A percentile compares a stretch with the other conserved stretches of the same genome.
These are phyloP conservation scores for Avena atlantica DNA, from an alignment of 176 grass and related monocot genomes.

Conservation along the genomic window DNA sequence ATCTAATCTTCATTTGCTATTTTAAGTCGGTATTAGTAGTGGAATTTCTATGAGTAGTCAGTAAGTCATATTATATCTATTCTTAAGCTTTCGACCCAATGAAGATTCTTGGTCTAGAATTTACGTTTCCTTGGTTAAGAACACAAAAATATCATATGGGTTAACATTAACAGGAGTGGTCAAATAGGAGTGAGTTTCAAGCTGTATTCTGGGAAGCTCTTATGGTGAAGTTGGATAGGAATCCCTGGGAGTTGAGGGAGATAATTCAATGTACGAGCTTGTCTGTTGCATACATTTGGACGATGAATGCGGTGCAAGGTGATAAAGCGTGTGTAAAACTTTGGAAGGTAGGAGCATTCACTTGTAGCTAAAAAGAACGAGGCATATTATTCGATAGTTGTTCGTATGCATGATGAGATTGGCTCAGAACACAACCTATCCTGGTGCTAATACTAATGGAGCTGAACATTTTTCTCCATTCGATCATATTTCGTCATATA, in stretches of 20 bases:
- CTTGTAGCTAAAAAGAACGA: neutral
- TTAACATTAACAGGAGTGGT: neutral
- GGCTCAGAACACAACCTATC: neutral
- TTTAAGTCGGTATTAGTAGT: neutral
- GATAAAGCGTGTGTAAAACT: neutral
- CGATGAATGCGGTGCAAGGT: neutral
- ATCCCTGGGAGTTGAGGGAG: neutral
- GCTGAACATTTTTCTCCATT: neutral
- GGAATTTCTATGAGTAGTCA: neutral
- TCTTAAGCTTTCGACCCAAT: neutral
- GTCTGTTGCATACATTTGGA: neutral
- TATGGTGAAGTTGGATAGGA: neutral
- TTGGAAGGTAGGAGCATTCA: neutral
- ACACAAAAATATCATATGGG: neutral
- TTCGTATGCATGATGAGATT: neutral
- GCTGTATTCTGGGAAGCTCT: neutral
- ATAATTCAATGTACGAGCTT: neutral
- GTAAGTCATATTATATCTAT: neutral
- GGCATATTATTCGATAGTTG: neutral
- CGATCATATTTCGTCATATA: neutral
- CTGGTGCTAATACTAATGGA: neutral
- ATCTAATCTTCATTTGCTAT: neutral
- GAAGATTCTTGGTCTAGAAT: neutral
- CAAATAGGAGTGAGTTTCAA: neutral
- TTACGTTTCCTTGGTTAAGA: neutral